Base-by-base conservation (phyloP, 116 monocot genomes). In the Iris pallida region DNA sequence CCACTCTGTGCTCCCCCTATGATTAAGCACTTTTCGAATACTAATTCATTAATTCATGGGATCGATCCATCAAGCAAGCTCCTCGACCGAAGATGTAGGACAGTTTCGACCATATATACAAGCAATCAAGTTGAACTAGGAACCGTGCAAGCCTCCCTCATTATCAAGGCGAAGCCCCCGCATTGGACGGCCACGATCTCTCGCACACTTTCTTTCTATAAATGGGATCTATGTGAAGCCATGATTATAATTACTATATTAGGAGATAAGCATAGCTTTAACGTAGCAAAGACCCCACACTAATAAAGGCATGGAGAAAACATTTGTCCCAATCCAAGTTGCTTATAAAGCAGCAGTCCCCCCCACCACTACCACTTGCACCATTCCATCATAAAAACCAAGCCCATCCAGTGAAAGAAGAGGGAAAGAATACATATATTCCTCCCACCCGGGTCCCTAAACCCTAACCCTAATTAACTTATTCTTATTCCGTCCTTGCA, bases 261-360 rank as follows among this genome's bases (percentile, higher is more conserved):
- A 53, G 40, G 52, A 66, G 47, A 66, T 66, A 66, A 66, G 20
- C 6, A 11, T 6, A 66, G 51, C 53, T 20, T 20, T 41, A n/a
- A 7, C 13, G 16, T n/a, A 41, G 49, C 51, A 53, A 51, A 5
- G 7, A 9, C 13, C 13, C 13, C 4, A 51, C 7, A 51, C 11
- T 9, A 51, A 51, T 51, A 7, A 51, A 51, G 4, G 64, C 5
- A 9, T 3, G 16, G 17, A 47, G n/a, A n/a, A n/a, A n/a, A n/a
- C n/a, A n/a, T n/a, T n/a, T 66, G 30, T 66, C 51, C 13, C 14
- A 14, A 66, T 66, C 66, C 66, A 51, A 66, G 14, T 66, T 66
- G 66, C 30, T 51, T 66, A 66, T 66, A 66, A 66, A 66, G 66
- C 52, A n/a, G n/a, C n/a, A 66, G 30, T 30, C 66, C 49, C 52